These are phyloP conservation scores for Lantana camara DNA, from an alignment of 257 asterid species.

Conservation along the genomic window DNA sequence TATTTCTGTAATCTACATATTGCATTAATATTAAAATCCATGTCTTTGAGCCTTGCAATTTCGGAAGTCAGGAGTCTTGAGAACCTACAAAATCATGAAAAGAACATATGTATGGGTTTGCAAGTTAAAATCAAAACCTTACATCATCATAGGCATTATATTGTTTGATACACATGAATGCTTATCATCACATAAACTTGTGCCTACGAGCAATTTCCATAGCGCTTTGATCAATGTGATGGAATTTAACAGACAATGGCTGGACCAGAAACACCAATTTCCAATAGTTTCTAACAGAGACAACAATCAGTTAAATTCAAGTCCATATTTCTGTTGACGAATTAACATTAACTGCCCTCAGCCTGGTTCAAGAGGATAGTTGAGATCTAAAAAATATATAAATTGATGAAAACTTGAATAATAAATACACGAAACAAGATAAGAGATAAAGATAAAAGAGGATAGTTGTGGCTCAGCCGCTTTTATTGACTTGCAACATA, in stretches of 20 bases:
- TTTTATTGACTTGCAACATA: too few species aligned
- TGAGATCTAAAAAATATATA: too few species aligned
- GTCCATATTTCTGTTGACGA: neutral
- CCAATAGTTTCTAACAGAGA: neutral
- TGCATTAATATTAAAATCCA: too few species aligned
- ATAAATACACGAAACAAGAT: too few species aligned
- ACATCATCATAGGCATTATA: neutral
- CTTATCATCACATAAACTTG: neutral
- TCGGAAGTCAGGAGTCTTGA: slow-evolving; percentile 77
- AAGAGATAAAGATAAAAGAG: too few species aligned
- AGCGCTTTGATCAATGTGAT: neutral
- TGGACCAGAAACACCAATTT: too few species aligned
- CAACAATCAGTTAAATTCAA: neutral
- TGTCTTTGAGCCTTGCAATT: slow-evolving; percentile 89
- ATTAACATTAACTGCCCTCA: neutral
- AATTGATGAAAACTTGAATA: too few species aligned
- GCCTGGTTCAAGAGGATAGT: too few species aligned
- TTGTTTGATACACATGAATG: neutral
- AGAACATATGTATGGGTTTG: neutral
- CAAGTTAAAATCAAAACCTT: neutral
- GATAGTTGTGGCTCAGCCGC: too few species aligned
- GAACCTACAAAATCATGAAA: slow-evolving; percentile 63
- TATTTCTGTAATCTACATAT: too few species aligned
- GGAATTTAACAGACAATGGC: too few species aligned
- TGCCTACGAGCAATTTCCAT: neutral